Evolutionary conservation across 148 eudicot species (phyloP).

Genomic region (Pouteria glomerata): DNA sequence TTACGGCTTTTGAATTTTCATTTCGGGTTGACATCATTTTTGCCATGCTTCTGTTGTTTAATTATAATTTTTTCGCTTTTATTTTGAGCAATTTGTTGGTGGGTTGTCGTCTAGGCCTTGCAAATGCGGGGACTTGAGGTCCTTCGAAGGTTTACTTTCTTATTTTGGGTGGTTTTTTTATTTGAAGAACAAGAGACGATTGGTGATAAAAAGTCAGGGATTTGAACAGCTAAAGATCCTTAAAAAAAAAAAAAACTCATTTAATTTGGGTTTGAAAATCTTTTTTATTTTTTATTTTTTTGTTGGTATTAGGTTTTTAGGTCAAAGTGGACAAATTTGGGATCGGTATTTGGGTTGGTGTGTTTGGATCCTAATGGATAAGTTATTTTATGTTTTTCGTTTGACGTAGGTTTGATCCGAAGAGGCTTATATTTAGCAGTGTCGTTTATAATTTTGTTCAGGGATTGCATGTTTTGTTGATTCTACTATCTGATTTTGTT

Average conservation of each 20-base stretch:
- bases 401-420: conserved; percentile 6
- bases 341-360: background rate
- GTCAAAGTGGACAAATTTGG: conserved; percentile 4
- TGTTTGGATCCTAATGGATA: background rate
- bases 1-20: conserved; percentile 5
- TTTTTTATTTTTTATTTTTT: background rate
- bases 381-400: background rate
- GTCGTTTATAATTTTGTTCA: background rate
- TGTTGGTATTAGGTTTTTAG: conserved; percentile 4
- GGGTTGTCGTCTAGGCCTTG: background rate
- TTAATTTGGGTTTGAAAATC: conserved; percentile 1
- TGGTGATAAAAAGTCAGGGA: conserved; percentile 11
- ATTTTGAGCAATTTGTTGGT: background rate
- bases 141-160: conserved; percentile 18
- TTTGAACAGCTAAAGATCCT: background rate
- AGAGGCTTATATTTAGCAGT: background rate
- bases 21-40: conserved; percentile 1
- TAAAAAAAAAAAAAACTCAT: no score
- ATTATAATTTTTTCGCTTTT: background rate
- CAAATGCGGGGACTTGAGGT: conserved; percentile 3
- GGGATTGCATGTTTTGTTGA: conserved; percentile 3
- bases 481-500: conserved; percentile 9
- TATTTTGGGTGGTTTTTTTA: background rate
- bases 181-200: background rate
- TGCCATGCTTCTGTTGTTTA: background rate